Evolutionary conservation across 2,329 filamentous ascomycete species (phyloP).

Genomic region (Dactylella cylindrospora): DNA sequence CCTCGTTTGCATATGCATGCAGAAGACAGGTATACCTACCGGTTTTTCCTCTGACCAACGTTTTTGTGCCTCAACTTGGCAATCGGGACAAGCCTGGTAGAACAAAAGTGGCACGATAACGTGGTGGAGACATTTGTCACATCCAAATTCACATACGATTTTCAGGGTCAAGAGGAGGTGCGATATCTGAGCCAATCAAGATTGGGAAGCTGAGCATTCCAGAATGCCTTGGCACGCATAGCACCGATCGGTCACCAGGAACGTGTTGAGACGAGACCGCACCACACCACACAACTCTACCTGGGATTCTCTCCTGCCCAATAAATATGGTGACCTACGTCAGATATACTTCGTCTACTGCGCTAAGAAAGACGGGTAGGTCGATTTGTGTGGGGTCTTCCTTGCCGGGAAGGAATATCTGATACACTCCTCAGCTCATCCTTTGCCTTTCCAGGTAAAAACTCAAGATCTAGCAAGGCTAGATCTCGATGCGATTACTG

Average conservation of each 20-base stretch:
- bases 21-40: constrained; percentile 13
- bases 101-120: too few relatives aligned
- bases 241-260: constrained; percentile 19
- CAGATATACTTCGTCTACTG: constrained; percentile 25
- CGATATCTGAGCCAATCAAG: constrained; percentile 26
- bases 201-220: constrained; percentile 37
- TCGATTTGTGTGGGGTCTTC: constrained; percentile 9
- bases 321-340: constrained; percentile 23
- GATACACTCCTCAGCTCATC: constrained; percentile 8
- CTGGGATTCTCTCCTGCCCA: constrained; percentile 36
- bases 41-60: constrained; percentile 29
- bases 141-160: constrained; percentile 41
- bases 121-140: too few relatives aligned
- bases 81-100: constrained; percentile 37
- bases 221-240: constrained; percentile 21
- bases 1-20: constrained; percentile 7
- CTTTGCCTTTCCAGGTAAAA: constrained; percentile 38
- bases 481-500: constrained; percentile 3
- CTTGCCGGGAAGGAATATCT: constrained; percentile 15
- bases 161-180: constrained; percentile 34
- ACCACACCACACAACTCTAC: constrained; percentile 5
- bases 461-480: constrained; percentile 13
- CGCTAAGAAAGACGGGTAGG: constrained; percentile 30
- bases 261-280: constrained; percentile 22
- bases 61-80: constrained; percentile 39